phyloP scores from a whole-genome alignment of 2,329 filamentous ascomycete genomes.

The Dryadomyces quercus-mongolicae region DNA sequence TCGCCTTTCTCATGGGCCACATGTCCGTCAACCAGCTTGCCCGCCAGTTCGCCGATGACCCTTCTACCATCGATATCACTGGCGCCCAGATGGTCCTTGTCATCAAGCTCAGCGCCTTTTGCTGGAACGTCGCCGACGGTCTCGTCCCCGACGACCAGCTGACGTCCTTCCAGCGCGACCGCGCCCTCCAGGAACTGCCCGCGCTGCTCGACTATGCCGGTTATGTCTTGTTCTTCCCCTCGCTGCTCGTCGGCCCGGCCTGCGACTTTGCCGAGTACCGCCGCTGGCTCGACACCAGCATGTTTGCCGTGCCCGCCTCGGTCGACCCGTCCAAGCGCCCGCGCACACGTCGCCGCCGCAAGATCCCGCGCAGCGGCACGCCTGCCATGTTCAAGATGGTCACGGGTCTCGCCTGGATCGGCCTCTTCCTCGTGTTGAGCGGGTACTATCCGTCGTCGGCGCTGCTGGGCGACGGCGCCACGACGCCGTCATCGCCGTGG shows the following conservation, averaged over 20 bases:
- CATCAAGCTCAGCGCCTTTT: slow-evolving; percentile 95
- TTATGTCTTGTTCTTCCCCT: slow-evolving; percentile 92
- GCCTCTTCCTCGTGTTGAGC: slow-evolving; percentile 58
- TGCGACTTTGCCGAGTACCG: slow-evolving; percentile 93
- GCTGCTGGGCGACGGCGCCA: slow-evolving; percentile 30
- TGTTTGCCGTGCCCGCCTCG: slow-evolving; percentile 77
- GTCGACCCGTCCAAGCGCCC: slow-evolving; percentile 79
- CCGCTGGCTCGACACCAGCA: slow-evolving; percentile 82
- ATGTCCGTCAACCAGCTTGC: slow-evolving; percentile 83
- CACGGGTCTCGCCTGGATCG: slow-evolving; percentile 66
- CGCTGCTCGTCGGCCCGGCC: slow-evolving; percentile 76
- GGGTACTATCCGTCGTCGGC: slow-evolving; percentile 43
- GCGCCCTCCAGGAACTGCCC: slow-evolving; percentile 65
- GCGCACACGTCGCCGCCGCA: slow-evolving; percentile 76
- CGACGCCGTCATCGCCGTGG: slow-evolving; percentile 38
- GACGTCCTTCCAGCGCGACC: slow-evolving; percentile 77
- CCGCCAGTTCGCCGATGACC: slow-evolving; percentile 59
- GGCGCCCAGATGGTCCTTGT: slow-evolving; percentile 96
- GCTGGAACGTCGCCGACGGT: slow-evolving; percentile 96
- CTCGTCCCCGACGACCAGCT: slow-evolving; percentile 65
- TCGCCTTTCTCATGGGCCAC: slow-evolving; percentile 89
- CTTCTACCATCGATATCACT: slow-evolving; percentile 70
- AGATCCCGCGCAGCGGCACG: slow-evolving; percentile 80
- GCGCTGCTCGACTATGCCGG: slow-evolving; percentile 68
- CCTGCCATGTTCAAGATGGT: slow-evolving; percentile 70